These are phyloP conservation scores for Fraxinus platypoda DNA, from an alignment of 305 asterid species.

Conservation along the genomic window DNA sequence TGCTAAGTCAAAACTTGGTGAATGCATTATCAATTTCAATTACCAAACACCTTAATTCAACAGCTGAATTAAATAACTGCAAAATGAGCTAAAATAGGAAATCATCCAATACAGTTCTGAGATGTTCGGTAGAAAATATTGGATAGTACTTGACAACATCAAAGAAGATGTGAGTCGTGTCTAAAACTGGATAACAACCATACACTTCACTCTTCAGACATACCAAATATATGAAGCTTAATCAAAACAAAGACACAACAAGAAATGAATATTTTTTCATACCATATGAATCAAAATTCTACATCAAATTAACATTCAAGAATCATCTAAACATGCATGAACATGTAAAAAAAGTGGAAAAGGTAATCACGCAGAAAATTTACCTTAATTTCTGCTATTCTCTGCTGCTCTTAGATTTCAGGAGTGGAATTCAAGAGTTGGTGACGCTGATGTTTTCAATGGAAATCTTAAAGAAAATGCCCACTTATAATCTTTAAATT, in stretches of 20 bases:
- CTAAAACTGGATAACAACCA: too few species aligned
- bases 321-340: not conserved
- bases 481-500: slow-evolving; percentile 3
- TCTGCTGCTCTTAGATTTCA: not conserved
- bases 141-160: not conserved
- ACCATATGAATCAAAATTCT: not conserved
- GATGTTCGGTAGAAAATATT: not conserved
- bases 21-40: not conserved
- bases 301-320: not conserved
- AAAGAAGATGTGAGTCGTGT: not conserved
- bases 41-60: not conserved
- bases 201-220: too few species aligned
- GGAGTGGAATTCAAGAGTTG: not conserved
- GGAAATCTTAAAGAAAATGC: not conserved
- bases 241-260: not conserved
- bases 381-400: slow-evolving; percentile 10
- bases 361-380: not conserved
- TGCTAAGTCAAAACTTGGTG: slow-evolving; percentile 7
- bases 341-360: not conserved
- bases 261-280: not conserved
- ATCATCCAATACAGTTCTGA: not conserved
- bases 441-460: not conserved
- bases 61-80: not conserved
- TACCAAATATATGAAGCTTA: not conserved
- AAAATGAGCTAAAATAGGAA: not conserved